These are phyloP conservation scores for Tuber microsphaerosporum DNA, from an alignment of 495 filamentous ascomycete genomes.

Conservation along the genomic window DNA sequence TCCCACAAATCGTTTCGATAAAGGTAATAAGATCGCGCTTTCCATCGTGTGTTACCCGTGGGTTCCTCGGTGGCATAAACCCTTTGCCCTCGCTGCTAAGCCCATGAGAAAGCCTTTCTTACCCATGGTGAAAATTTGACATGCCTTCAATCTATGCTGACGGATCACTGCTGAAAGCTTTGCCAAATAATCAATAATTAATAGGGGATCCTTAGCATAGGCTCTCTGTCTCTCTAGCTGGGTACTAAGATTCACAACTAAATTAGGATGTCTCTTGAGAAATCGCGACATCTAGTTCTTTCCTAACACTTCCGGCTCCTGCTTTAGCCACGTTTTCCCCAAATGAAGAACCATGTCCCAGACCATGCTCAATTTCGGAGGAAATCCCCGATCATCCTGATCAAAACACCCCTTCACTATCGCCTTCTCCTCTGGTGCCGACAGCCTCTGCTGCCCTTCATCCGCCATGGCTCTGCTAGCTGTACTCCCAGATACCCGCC, in stretches of 20 bases:
- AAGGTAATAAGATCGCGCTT: not conserved
- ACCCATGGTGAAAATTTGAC: not conserved
- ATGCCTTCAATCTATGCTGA: constrained; percentile 5
- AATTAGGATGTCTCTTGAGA: constrained; percentile 6
- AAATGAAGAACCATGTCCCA: not conserved
- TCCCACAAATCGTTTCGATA: constrained; percentile 12
- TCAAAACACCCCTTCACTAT: constrained; percentile 13
- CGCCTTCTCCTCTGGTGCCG: constrained; percentile 5
- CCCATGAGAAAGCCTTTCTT: constrained; percentile 25
- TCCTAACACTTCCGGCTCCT: not conserved
- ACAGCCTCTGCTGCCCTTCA: not conserved
- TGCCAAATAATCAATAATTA: constrained; percentile 13
- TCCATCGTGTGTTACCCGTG: not conserved
- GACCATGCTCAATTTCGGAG: not conserved
- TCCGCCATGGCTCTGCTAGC: too few relatives aligned
- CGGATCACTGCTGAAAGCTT: not conserved
- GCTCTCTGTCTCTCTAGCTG: not conserved
- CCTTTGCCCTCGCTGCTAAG: constrained; percentile 3
- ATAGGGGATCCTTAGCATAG: not conserved
- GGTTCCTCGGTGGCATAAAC: constrained; percentile 12
- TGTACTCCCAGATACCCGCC: too few relatives aligned
- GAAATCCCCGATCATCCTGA: constrained; percentile 9
- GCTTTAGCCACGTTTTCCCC: not conserved
- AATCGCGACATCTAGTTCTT: constrained; percentile 2
- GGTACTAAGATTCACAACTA: not conserved